Conservation (phyloP, 768 basidiomycete genomes). For the Mycena amicta region DNA sequence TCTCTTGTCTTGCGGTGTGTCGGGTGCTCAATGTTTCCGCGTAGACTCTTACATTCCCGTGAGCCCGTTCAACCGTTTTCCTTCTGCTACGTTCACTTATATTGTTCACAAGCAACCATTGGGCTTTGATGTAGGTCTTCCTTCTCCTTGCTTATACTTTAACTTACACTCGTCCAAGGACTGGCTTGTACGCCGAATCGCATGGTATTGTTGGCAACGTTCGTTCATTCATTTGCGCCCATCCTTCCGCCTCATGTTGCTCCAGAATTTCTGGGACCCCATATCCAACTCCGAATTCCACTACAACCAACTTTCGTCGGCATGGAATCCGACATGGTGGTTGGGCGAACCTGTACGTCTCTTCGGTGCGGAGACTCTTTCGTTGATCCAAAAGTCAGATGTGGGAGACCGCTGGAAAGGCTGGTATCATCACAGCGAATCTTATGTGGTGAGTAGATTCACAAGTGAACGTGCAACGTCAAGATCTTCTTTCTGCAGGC, state of each 20-base stretch:
- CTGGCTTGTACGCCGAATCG: slow-evolving; percentile 85
- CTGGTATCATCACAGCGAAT: slow-evolving; percentile 77
- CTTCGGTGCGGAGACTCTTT: background rate
- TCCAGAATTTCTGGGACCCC: slow-evolving; percentile 88
- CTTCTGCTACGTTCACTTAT: slow-evolving; percentile 3
- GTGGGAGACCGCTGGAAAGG: slow-evolving; percentile 85
- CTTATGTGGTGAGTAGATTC: slow-evolving; percentile 74
- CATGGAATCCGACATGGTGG: slow-evolving; percentile 82
- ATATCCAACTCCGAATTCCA: slow-evolving; percentile 60
- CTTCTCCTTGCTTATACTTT: background rate
- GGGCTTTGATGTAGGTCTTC: slow-evolving; percentile 72
- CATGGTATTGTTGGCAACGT: slow-evolving; percentile 93
- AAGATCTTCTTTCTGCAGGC: slow-evolving; percentile 47
- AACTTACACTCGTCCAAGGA: slow-evolving; percentile 49
- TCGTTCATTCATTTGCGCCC: slow-evolving; percentile 21
- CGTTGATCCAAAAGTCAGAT: slow-evolving; percentile 49
- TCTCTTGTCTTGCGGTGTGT: background rate
- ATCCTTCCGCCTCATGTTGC: background rate
- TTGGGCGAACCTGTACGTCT: slow-evolving; percentile 75
- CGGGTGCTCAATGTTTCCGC: background rate
- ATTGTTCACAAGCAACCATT: slow-evolving; percentile 69
- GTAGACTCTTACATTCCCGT: slow-evolving; percentile 92
- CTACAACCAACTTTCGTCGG: slow-evolving; percentile 64
- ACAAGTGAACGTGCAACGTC: slow-evolving; percentile 27
- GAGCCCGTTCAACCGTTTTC: slow-evolving; percentile 34